phyloP scores from a whole-genome alignment of 805 yeast species.

The Teunomyces stri region DNA sequence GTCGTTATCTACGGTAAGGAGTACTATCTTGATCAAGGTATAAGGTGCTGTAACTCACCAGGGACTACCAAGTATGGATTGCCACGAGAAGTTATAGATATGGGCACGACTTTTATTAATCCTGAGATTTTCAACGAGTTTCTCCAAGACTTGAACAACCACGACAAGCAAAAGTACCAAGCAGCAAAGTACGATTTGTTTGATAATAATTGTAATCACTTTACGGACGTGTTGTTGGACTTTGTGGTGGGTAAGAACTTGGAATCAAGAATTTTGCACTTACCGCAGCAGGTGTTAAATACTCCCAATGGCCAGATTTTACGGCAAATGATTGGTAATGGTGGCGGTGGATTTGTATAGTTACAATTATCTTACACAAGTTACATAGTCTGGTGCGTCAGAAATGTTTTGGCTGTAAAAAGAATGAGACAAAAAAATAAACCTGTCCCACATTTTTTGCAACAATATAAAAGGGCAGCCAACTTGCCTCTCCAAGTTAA shows the following conservation, averaged over 20 bases:
- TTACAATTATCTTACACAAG: background rate
- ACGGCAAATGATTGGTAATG: slow-evolving; percentile 30
- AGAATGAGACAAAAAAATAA: background rate
- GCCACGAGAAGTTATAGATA: slow-evolving; percentile 51
- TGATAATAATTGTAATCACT: slow-evolving; percentile 67
- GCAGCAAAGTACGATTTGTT: slow-evolving; percentile 55
- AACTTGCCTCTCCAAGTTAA: background rate
- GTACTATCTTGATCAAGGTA: slow-evolving; percentile 59
- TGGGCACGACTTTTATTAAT: slow-evolving; percentile 53
- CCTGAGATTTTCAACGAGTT: slow-evolving; percentile 54
- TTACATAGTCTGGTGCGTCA: background rate
- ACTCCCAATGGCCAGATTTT: slow-evolving; percentile 37
- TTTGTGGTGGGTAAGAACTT: slow-evolving; percentile 55
- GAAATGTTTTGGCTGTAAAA: slow-evolving; percentile 3
- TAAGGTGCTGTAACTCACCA: slow-evolving; percentile 35
- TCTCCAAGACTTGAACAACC: slow-evolving; percentile 44
- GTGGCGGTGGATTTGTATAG: slow-evolving; percentile 13
- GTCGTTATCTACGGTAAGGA: slow-evolving; percentile 55
- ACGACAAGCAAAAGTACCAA: slow-evolving; percentile 39
- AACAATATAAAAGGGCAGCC: background rate
- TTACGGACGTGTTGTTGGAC: slow-evolving; percentile 55
- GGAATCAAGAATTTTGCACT: slow-evolving; percentile 49
- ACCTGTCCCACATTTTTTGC: background rate
- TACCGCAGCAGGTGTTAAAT: slow-evolving; percentile 51
- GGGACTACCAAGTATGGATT: slow-evolving; percentile 59